Conservation (phyloP, 169 alveolate species). For the Plasmodium knowlesi region DNA sequence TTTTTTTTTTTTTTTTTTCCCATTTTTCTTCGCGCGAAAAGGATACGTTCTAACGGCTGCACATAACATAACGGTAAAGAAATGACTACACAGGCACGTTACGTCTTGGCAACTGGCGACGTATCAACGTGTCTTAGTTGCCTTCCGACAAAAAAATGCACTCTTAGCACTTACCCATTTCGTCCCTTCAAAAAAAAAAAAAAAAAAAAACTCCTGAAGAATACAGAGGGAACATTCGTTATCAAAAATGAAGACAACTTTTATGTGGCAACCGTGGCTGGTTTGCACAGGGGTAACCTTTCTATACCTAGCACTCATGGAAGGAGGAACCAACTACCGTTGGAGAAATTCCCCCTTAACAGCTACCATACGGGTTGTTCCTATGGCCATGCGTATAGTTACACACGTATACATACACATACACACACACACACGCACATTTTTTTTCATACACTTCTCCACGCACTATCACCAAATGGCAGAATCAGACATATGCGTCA, state of each 20-base stretch:
- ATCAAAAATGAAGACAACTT: constrained; percentile 53
- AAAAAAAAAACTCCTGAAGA: constrained; percentile 4
- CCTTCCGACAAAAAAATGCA: neutral
- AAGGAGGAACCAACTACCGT: neutral
- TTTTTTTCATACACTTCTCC: neutral
- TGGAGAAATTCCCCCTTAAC: neutral
- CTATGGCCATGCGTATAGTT: neutral
- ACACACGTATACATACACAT: neutral
- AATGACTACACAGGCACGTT: neutral
- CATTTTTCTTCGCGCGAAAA: constrained; percentile 8
- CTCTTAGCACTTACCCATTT: neutral
- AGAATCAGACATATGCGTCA: constrained; percentile 64
- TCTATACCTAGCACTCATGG: neutral
- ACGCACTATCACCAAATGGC: neutral
- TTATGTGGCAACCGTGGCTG: constrained; percentile 24
- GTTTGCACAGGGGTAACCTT: constrained; percentile 55
- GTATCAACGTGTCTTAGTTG: neutral
- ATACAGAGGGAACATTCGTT: constrained; percentile 37
- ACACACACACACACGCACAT: neutral
- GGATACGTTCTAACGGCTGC: constrained; percentile 72
- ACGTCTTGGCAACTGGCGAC: neutral
- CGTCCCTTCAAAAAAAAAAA: neutral
- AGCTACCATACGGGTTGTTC: neutral
- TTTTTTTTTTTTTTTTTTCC: neutral
- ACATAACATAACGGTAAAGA: constrained; percentile 54